phyloP scores from a whole-genome alignment of 805 yeast genomes.

The Jamesozyma piceae region DNA sequence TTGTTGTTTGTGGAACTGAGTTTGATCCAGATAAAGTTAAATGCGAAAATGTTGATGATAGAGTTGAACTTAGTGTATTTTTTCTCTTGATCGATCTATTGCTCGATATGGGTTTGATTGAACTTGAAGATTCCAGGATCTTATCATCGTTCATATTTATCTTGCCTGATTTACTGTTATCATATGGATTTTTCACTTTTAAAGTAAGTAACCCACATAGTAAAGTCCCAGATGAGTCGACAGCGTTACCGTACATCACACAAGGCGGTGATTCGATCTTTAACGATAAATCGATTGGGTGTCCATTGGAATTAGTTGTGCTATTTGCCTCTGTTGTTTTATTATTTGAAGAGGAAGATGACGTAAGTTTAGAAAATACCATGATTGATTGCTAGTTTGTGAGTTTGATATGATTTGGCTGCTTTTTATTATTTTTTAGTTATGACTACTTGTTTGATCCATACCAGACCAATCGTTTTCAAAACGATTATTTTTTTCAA shows the following conservation, averaged over 20 bases:
- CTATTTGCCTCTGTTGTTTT: not conserved
- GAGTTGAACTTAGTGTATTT: slow-evolving; percentile 10
- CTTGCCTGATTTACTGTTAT: not conserved
- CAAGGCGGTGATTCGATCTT: slow-evolving; percentile 86
- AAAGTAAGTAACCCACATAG: slow-evolving; percentile 70
- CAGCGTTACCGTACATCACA: slow-evolving; percentile 68
- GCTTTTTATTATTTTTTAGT: too few species aligned
- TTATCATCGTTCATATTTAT: not conserved
- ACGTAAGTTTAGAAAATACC: slow-evolving; percentile 5
- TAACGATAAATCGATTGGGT: slow-evolving; percentile 43
- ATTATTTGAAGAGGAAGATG: not conserved
- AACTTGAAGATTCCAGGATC: slow-evolving; percentile 3
- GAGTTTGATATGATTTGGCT: too few species aligned
- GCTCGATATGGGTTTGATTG: slow-evolving; percentile 13
- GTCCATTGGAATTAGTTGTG: not conserved
- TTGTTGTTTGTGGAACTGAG: slow-evolving; percentile 6
- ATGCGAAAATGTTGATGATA: slow-evolving; percentile 19
- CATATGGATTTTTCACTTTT: slow-evolving; percentile 34
- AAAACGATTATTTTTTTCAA: too few species aligned
- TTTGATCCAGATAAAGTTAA: slow-evolving; percentile 12
- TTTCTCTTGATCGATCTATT: slow-evolving; percentile 9
- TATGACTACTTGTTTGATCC: not conserved
- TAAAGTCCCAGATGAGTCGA: slow-evolving; percentile 76
- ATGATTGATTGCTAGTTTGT: not conserved
- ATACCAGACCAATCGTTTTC: not conserved